These are phyloP conservation scores for Gleditsia sinensis DNA, from an alignment of 306 rosid genomes.

Conservation along the genomic window DNA sequence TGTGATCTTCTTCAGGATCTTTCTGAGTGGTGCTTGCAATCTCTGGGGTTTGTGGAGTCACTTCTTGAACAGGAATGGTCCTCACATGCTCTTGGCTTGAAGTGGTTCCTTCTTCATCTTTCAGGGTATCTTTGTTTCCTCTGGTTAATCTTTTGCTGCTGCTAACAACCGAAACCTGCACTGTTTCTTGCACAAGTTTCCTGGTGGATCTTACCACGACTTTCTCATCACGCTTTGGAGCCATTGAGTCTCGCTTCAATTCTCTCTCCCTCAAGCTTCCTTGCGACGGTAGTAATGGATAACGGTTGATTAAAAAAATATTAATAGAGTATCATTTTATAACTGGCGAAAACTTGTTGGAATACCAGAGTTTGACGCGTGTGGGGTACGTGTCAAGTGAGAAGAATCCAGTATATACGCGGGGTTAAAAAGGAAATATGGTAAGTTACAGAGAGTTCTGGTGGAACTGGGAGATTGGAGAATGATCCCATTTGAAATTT, in stretches of 20 bases:
- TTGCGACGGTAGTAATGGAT: not conserved
- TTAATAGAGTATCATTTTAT: not conserved
- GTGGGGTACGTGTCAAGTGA: not conserved
- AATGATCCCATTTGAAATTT: not conserved
- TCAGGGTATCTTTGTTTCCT: slow-evolving; percentile 1
- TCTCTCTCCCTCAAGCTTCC: not conserved
- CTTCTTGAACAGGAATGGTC: slow-evolving; percentile 37
- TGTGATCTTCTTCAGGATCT: slow-evolving; percentile 10
- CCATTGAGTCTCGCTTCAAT: slow-evolving; percentile 41
- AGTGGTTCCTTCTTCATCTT: not conserved
- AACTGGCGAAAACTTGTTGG: not conserved
- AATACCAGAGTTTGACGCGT: not conserved
- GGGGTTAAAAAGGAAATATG: not conserved
- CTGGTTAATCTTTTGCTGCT: slow-evolving; percentile 23
- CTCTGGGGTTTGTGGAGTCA: slow-evolving; percentile 25
- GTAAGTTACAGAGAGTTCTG: not conserved
- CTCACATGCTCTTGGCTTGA: slow-evolving; percentile 18
- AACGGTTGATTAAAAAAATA: not conserved
- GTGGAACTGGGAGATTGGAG: not conserved
- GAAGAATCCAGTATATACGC: not conserved
- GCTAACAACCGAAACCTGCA: slow-evolving; percentile 42
- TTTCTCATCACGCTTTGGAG: slow-evolving; percentile 48
- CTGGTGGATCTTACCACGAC: slow-evolving; percentile 43
- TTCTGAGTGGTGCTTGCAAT: not conserved
- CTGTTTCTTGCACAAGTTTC: slow-evolving; percentile 35